These are phyloP conservation scores for Citrus unshiu DNA, from an alignment of 345 rosid species.

Conservation along the genomic window DNA sequence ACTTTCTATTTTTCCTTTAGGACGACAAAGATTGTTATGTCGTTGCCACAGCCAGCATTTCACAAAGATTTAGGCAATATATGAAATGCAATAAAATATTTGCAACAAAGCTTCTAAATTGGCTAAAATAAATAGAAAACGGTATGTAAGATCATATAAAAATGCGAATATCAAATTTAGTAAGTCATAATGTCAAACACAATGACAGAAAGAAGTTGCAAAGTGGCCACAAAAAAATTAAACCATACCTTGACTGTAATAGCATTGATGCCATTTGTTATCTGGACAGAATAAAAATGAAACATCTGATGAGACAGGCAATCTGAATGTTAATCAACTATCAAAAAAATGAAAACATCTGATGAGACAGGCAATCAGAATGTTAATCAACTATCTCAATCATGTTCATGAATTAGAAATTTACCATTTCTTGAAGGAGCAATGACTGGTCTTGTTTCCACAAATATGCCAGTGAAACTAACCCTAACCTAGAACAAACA, in stretches of 20 bases:
- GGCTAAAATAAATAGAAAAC: background rate
- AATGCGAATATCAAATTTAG: background rate
- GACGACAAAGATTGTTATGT: background rate
- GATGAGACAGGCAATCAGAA: constrained; percentile 13
- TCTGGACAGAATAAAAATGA: constrained; percentile 40
- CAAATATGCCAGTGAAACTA: constrained; percentile 92
- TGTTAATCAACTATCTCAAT: constrained; percentile 7
- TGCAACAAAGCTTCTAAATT: background rate
- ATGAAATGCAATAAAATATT: background rate
- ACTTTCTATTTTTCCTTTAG: background rate
- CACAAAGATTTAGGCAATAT: background rate
- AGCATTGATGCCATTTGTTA: constrained; percentile 63
- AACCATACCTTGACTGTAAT: constrained; percentile 72
- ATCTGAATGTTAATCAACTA: constrained; percentile 5
- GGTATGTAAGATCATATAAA: background rate
- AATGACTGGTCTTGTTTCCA: constrained; percentile 97
- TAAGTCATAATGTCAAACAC: background rate
- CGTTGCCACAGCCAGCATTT: background rate
- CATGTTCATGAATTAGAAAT: constrained; percentile 13
- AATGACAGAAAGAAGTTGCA: background rate
- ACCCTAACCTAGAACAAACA: constrained; percentile 97
- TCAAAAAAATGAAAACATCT: constrained; percentile 5
- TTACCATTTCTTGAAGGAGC: constrained; percentile 97
- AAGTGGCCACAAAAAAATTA: background rate
- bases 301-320: constrained; percentile 14